A percentile compares a stretch with the other conserved stretches of the same genome.
These are phyloP conservation scores for Russula griseocarnosa DNA, from an alignment of 768 basidiomycete genomes.

Conservation along the genomic window DNA sequence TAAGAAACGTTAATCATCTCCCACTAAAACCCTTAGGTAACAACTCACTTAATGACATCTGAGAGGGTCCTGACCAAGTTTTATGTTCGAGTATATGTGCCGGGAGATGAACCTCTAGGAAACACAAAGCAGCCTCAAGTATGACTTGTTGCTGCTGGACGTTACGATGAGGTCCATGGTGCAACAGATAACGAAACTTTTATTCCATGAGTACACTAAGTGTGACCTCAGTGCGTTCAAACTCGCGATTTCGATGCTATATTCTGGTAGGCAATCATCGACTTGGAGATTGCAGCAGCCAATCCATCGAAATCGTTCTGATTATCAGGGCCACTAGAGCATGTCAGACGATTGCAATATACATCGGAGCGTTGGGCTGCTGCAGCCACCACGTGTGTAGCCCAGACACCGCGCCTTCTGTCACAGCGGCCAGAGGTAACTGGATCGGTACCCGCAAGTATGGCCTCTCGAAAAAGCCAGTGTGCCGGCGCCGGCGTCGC, in stretches of 20 bases:
- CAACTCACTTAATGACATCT: slow-evolving; percentile 58
- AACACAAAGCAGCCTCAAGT: slow-evolving; percentile 15
- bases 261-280: slow-evolving; percentile 31
- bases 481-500: slow-evolving; percentile 35
- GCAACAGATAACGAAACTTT: slow-evolving; percentile 20
- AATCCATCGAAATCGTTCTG: slow-evolving; percentile 24
- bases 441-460: slow-evolving; percentile 7
- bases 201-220: slow-evolving; percentile 3
- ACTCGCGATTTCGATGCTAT: slow-evolving; percentile 36
- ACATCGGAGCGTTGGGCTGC: slow-evolving; percentile 25
- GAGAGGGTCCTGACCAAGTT: slow-evolving; percentile 47
- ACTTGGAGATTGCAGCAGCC: slow-evolving; percentile 19
- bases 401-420: slow-evolving; percentile 34
- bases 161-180: background rate
- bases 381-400: slow-evolving; percentile 27
- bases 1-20: slow-evolving; percentile 14
- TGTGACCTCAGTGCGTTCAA: background rate
- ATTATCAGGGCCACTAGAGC: background rate
- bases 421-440: background rate
- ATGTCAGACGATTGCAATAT: slow-evolving; percentile 6
- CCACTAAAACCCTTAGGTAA: background rate
- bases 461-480: slow-evolving; percentile 37
- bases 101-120: slow-evolving; percentile 31
- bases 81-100: background rate
- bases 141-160: slow-evolving; percentile 4